Evolutionary conservation across 768 basidiomycete genomes (phyloP).

Genomic region (Tylopilus felleus): DNA sequence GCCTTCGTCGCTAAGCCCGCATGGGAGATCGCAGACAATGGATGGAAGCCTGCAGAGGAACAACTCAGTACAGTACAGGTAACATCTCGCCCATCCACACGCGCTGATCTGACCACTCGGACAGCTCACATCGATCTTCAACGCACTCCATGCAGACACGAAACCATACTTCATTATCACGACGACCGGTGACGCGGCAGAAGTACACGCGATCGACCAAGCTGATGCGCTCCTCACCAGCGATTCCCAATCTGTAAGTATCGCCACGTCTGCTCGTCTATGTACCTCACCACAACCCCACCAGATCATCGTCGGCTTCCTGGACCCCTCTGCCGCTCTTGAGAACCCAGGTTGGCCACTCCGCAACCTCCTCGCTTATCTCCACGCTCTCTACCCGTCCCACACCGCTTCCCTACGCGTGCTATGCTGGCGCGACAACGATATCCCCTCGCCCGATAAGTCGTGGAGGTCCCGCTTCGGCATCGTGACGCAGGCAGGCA

Average conservation of each 20-base stretch:
- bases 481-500: constrained; percentile 32
- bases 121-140: constrained; percentile 54
- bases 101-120: background rate
- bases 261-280: background rate
- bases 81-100: background rate
- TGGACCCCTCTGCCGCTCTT: constrained; percentile 81
- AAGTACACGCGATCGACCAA: constrained; percentile 53
- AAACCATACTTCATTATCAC: constrained; percentile 65
- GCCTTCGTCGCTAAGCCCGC: constrained; percentile 86
- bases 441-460: constrained; percentile 38
- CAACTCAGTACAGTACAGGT: constrained; percentile 45
- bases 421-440: constrained; percentile 74
- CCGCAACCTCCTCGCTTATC: constrained; percentile 85
- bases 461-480: constrained; percentile 68
- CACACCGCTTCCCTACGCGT: constrained; percentile 52
- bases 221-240: constrained; percentile 56
- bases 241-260: constrained; percentile 40
- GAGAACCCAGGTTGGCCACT: constrained; percentile 88
- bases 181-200: constrained; percentile 31
- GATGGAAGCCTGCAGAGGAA: constrained; percentile 52
- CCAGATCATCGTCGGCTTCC: constrained; percentile 58
- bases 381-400: constrained; percentile 56
- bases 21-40: constrained; percentile 73
- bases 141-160: constrained; percentile 40
- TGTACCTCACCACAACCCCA: constrained; percentile 16